Evolutionary conservation across 768 basidiomycete genomes (phyloP), one percentile per base, ranked within the genome.

Genomic region (Kwoniella europaea): DNA sequence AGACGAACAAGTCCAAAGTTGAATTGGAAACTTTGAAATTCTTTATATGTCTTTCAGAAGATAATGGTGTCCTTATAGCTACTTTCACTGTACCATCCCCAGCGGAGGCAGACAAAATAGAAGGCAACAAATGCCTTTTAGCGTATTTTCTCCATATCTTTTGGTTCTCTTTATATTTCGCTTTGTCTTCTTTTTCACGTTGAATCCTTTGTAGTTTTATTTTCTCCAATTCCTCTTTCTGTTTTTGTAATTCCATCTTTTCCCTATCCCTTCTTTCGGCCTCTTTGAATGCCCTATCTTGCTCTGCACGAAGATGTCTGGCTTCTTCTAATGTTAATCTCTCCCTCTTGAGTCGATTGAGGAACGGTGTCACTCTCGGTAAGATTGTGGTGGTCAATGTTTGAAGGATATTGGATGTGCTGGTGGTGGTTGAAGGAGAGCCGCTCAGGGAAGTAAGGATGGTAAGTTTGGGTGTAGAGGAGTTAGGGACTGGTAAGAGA

Each of bases 391-490:
- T 86, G 20, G 87, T 86, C 1, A 98, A 86, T 75, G 95, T 91
- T 5, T 88, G 85, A 9, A 87, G 79, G 20, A 98, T 87, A 0
- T 87, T 85, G 2, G 86, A 75, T 0, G 92, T 86, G 3, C 92
- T 88, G 0, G 94, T 92, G 15, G 86, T 84, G 2, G 88, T 86
- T 15, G 85, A 81, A 6, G 88, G 85, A 12, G 86, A 84, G 10
- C 94, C 94, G 76, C 92, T 89, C 75, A 97, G 91, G 2, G 93
- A 90, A 1, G 94, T 92, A 22, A 98, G 87, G 55, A 98, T 88
- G 16, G 92, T 92, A 13, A 98, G 86, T 41, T 81, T 76, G 4
- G 84, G 79, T 41, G 82, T 67, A 3, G 76, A 67, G 0, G 84
- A 72, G 5, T 86, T 73, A 2, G 79, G 78, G 4, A 83, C 24